Evolutionary conservation across 306 rosid species (phyloP).

Genomic region (Medicago ruthenica): DNA sequence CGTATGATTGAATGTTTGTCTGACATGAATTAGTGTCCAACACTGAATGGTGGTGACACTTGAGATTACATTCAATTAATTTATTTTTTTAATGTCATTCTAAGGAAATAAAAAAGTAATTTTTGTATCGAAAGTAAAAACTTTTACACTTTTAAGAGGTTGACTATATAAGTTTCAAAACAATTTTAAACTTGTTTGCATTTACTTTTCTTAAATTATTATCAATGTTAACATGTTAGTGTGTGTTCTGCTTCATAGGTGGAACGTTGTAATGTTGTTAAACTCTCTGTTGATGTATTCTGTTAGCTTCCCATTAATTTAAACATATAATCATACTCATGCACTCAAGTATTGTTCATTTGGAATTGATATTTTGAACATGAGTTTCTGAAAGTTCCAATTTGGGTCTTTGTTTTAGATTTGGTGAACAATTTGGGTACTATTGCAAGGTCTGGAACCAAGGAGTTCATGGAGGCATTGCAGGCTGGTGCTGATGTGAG

Average conservation of each 20-base stretch:
- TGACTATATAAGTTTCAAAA: too few relatives aligned
- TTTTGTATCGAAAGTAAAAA: too few relatives aligned
- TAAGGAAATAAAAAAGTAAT: too few relatives aligned
- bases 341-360: not conserved
- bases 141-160: too few relatives aligned
- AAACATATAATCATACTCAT: constrained; percentile 49
- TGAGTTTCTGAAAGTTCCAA: not conserved
- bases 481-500: constrained; percentile 77
- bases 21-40: not conserved
- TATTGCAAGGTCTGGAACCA: constrained; percentile 75
- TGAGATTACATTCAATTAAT: too few relatives aligned
- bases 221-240: too few relatives aligned
- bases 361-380: not conserved
- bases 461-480: constrained; percentile 83
- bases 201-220: too few relatives aligned
- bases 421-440: constrained; percentile 83
- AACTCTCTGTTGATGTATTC: not conserved
- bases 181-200: too few relatives aligned
- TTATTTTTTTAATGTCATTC: too few relatives aligned
- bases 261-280: not conserved
- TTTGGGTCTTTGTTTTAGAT: constrained; percentile 40
- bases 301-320: not conserved
- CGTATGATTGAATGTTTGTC: too few relatives aligned
- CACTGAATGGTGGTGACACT: too few relatives aligned
- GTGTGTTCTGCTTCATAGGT: not conserved